phyloP scores from a whole-genome alignment of 1,284 basidiomycete genomes.

The Fomes fomentarius region DNA sequence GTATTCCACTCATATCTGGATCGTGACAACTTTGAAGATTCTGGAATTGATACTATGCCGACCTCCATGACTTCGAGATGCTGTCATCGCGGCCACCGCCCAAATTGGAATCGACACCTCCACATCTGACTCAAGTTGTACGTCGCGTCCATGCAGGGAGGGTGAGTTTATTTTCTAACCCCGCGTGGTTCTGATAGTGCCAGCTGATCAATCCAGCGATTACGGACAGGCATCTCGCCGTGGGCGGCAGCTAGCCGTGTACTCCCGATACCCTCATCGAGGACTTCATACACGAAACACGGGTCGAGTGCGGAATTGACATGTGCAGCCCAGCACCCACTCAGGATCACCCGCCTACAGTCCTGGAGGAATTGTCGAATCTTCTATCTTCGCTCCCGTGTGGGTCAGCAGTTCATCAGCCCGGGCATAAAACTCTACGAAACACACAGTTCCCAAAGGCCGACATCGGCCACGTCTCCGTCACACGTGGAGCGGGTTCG shows the following conservation, averaged over 20 bases:
- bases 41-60: not conserved
- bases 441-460: not conserved
- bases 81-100: not conserved
- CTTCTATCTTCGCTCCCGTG: constrained; percentile 3
- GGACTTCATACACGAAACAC: not conserved
- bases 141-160: not conserved
- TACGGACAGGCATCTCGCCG: not conserved
- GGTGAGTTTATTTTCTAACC: not conserved
- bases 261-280: not conserved
- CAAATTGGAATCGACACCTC: no score
- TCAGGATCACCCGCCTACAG: not conserved
- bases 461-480: not conserved
- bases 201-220: not conserved
- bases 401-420: not conserved
- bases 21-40: not conserved
- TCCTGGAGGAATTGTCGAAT: not conserved
- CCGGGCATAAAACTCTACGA: not conserved
- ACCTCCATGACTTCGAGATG: not conserved
- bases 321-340: not conserved
- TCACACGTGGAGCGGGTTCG: constrained; percentile 1
- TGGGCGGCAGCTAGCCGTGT: not conserved
- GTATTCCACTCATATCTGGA: not conserved
- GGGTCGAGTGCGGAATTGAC: not conserved
- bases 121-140: no score
- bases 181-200: not conserved